Conservation (phyloP, 768 basidiomycete genomes). For the Macrolepiota albuminosa region DNA sequence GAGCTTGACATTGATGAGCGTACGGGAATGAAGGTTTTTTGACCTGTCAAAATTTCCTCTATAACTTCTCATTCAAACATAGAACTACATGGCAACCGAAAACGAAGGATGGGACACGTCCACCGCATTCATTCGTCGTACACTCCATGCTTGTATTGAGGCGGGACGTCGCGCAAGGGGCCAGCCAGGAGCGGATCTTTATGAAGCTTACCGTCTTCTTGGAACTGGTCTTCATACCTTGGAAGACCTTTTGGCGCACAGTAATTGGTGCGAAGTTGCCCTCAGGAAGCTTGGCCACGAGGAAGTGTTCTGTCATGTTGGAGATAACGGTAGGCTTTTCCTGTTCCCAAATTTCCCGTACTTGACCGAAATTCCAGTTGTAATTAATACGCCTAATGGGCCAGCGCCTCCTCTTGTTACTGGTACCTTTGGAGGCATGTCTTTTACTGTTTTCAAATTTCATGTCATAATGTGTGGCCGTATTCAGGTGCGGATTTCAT, state of each 20-base stretch:
- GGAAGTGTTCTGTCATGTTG: constrained; percentile 78
- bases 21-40: constrained; percentile 72
- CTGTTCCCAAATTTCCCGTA: neutral
- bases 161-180: constrained; percentile 54
- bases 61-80: neutral
- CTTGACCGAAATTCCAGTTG: constrained; percentile 21
- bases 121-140: constrained; percentile 59
- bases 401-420: constrained; percentile 60
- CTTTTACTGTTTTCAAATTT: neutral
- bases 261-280: constrained; percentile 75
- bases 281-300: constrained; percentile 64
- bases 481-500: constrained; percentile 52
- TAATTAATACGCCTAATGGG: constrained; percentile 50
- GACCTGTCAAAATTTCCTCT: neutral
- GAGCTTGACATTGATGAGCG: constrained; percentile 75
- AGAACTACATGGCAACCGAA: constrained; percentile 80
- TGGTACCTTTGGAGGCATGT: constrained; percentile 57
- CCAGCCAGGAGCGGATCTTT: constrained; percentile 49
- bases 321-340: constrained; percentile 41
- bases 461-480: neutral
- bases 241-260: constrained; percentile 76
- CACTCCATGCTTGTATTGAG: constrained; percentile 62
- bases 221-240: constrained; percentile 65
- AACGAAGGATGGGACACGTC: constrained; percentile 70
- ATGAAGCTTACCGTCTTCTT: constrained; percentile 66